Evolutionary conservation across 2,329 filamentous ascomycete species (phyloP), one percentile per base, ranked within the genome.

Genomic region (Dactylellina haptotyla): DNA sequence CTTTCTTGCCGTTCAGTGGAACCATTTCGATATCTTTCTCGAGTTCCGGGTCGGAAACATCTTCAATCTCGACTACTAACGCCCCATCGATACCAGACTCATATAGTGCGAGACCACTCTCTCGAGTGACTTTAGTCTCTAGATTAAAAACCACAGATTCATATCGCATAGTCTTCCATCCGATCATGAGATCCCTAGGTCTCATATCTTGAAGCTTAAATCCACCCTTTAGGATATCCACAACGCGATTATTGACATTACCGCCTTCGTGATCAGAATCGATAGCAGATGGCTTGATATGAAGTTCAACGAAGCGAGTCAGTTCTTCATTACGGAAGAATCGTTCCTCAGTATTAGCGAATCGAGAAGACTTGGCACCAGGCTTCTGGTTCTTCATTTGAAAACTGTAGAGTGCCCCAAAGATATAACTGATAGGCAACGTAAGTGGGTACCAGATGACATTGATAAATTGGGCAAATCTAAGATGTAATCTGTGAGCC

Each of bases 281-380:
- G 14, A 16, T 6, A 18, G 50, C 46, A 3, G 46, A n/a, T 3
- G 59, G 53, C 26, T 16, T 58, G 10, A 64, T 43, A 30, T 72
- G 67, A 18, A 72, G 67, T 14, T 65, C 59, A 23, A 72, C 59
- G 14, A 72, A 72, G 4, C 53, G 43, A n/a, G 51, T 54, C 18
- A 72, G 37, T 26, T 72, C 67, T 20, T 37, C 32, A 64, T 72
- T 72, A 6, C 53, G 37, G 39, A 72, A 72, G 59, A 65, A 72
- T 20, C 59, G 32, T n/a, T 72, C 67, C 26, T 72, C 67, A 1
- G 53, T 65, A 18, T 65, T 65, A 3, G 58, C 59, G 12, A 65
- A 65, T 54, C 53, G 43, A 4, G 53, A 18, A 18, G 26, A 9
- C 18, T 39, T 57, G 25, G 12, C 18, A 6, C 45, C 6, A 10